Percentiles rank a stretch among this genome's conserved stretches.
phyloP scores from a whole-genome alignment of 1,284 basidiomycete species.

The Microbotryum violaceum region DNA sequence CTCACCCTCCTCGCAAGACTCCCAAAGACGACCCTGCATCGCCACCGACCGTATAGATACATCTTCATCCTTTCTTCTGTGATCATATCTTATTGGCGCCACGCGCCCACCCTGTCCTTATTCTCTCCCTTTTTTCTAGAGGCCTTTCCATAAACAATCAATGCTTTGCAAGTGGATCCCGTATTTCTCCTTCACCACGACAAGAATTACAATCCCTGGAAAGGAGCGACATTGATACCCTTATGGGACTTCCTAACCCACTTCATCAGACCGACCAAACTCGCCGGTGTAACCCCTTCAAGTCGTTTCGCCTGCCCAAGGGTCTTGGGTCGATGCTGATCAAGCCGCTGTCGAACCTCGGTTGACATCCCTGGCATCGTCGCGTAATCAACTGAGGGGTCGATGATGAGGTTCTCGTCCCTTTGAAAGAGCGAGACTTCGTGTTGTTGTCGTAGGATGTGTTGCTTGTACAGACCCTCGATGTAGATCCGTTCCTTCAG shows the following conservation, averaged over 20 bases:
- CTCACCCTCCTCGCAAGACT: no score
- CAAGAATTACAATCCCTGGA: no score
- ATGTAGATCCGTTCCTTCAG: conserved; percentile 59
- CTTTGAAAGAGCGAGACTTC: conserved; percentile 54
- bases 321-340: conserved; percentile 55
- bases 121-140: no score
- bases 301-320: conserved; percentile 75
- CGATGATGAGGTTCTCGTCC: conserved; percentile 64
- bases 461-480: conserved; percentile 51
- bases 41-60: no score
- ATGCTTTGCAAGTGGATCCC: no score
- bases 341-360: conserved; percentile 64
- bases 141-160: no score
- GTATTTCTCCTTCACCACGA: no score
- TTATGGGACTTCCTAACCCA: conserved; percentile 44
- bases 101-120: no score
- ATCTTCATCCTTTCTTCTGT: no score
- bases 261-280: conserved; percentile 56
- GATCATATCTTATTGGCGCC: no score
- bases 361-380: conserved; percentile 60
- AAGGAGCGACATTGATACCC: no score
- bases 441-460: conserved; percentile 51
- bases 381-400: conserved; percentile 62
- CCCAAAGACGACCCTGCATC: no score
- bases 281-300: conserved; percentile 76